phyloP scores from a whole-genome alignment of 495 filamentous ascomycete species.

The Glonium stellatum region DNA sequence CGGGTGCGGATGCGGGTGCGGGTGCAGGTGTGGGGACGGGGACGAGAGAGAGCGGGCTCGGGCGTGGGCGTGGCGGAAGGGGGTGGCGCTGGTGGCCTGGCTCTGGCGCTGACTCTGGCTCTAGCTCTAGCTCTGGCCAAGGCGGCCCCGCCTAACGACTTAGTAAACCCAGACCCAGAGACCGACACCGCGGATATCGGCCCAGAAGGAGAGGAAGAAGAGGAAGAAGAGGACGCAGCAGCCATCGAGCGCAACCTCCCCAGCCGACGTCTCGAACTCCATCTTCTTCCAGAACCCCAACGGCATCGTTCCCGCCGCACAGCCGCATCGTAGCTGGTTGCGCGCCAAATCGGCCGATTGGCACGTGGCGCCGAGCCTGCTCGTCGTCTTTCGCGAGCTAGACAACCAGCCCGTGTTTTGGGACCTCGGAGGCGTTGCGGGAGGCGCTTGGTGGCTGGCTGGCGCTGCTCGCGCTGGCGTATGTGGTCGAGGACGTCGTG shows the following conservation, averaged over 20 bases:
- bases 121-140: no score
- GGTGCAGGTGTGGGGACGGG: no score
- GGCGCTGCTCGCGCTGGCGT: not conserved
- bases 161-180: no score
- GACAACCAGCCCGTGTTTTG: slow-evolving; percentile 17
- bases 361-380: slow-evolving; percentile 9
- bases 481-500: slow-evolving; percentile 2
- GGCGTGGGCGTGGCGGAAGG: no score
- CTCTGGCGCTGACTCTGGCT: no score
- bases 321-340: not conserved
- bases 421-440: not conserved
- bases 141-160: no score
- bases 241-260: slow-evolving; percentile 30
- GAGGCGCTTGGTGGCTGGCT: not conserved
- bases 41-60: no score
- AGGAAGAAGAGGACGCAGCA: slow-evolving; percentile 25
- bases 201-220: no score
- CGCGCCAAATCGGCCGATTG: not conserved
- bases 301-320: slow-evolving; percentile 15
- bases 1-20: slow-evolving; percentile 11
- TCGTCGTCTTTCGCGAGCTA: slow-evolving; percentile 10
- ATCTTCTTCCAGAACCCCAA: slow-evolving; percentile 38
- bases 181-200: no score
- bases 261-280: slow-evolving; percentile 26
- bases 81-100: no score